A percentile compares a stretch with the other conserved stretches of the same genome.
These are phyloP conservation scores for Apiospora koreana DNA, from an alignment of 2,329 filamentous ascomycete genomes.

Conservation along the genomic window DNA sequence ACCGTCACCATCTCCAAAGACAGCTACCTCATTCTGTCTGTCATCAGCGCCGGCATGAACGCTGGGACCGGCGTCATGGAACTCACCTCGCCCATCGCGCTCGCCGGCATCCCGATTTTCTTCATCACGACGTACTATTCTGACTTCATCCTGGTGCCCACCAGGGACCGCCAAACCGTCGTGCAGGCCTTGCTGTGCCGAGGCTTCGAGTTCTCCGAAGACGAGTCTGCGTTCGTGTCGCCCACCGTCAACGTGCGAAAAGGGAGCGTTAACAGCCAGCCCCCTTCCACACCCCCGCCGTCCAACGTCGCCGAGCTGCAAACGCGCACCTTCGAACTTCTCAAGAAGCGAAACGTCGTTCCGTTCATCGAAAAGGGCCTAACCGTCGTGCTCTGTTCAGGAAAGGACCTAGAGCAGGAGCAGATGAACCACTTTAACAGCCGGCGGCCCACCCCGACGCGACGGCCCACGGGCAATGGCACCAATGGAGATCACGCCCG, in stretches of 20 bases:
- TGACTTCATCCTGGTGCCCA: slow-evolving; percentile 91
- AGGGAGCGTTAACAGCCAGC: slow-evolving; percentile 36
- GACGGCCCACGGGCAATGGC: slow-evolving; percentile 38
- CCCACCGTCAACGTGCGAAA: slow-evolving; percentile 43
- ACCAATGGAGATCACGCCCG: slow-evolving; percentile 18
- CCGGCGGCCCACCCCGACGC: slow-evolving; percentile 34
- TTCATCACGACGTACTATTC: slow-evolving; percentile 99
- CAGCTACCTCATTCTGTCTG: slow-evolving; percentile 84
- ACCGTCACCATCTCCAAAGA: slow-evolving; percentile 69
- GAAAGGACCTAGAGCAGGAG: slow-evolving; percentile 44
- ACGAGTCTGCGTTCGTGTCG: slow-evolving; percentile 68
- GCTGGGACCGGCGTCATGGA: slow-evolving; percentile 90
- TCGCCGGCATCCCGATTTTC: slow-evolving; percentile 94
- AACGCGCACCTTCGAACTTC: slow-evolving; percentile 76
- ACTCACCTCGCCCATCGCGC: slow-evolving; percentile 83
- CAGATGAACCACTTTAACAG: slow-evolving; percentile 39
- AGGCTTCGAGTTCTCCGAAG: slow-evolving; percentile 82
- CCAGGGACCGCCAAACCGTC: slow-evolving; percentile 72
- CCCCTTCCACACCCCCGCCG: slow-evolving; percentile 73
- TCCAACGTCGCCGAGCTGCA: slow-evolving; percentile 79
- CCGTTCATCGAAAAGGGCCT: slow-evolving; percentile 71
- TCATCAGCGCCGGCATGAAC: slow-evolving; percentile 87
- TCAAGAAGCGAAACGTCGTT: slow-evolving; percentile 74
- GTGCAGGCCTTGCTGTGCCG: slow-evolving; percentile 74
- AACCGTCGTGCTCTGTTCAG: slow-evolving; percentile 80